Conservation (phyloP, 345 rosid genomes). For the Kernera saxatilis region DNA sequence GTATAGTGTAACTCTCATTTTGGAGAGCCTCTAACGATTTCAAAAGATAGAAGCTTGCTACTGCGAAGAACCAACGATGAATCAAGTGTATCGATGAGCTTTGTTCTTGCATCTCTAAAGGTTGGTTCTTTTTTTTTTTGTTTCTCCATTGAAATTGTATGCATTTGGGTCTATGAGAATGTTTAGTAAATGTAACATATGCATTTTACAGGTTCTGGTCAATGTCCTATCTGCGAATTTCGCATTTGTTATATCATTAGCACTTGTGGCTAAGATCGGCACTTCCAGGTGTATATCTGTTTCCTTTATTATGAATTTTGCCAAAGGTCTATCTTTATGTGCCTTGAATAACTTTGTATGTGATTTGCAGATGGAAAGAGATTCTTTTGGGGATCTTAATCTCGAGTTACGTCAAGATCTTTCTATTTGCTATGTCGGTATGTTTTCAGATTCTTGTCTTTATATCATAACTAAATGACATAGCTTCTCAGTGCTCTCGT, state of each 20-base stretch:
- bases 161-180: neutral
- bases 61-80: constrained; percentile 38
- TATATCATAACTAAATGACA: neutral
- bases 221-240: constrained; percentile 58
- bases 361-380: constrained; percentile 35
- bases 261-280: constrained; percentile 35
- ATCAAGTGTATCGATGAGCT: constrained; percentile 37
- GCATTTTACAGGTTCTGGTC: constrained; percentile 42
- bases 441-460: neutral
- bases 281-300: constrained; percentile 40
- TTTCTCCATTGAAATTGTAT: neutral
- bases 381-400: constrained; percentile 49
- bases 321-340: neutral
- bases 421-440: constrained; percentile 67
- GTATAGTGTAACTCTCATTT: neutral
- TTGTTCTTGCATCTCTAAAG: constrained; percentile 12
- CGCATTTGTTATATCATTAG: constrained; percentile 44
- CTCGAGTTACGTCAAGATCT: constrained; percentile 77
- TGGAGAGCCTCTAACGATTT: constrained; percentile 39
- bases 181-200: neutral
- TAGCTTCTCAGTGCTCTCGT: neutral
- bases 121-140: neutral
- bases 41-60: constrained; percentile 53
- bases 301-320: neutral
- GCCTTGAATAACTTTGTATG: neutral